Percentiles rank a stretch among this genome's conserved stretches.
Conservation (phyloP, 306 rosid species). For the Potentilla sterilis region DNA sequence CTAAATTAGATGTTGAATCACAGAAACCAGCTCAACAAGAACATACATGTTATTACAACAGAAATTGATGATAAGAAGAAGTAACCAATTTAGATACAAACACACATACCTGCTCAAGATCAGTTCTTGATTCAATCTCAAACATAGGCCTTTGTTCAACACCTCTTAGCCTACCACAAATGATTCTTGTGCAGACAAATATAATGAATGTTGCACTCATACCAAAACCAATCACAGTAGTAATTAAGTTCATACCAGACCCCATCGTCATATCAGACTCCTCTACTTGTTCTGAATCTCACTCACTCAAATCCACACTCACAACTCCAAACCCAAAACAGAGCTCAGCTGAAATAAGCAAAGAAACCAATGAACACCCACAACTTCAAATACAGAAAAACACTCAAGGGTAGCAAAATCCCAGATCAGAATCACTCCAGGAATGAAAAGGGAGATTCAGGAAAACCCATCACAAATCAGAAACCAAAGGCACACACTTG, state of each 20-base stretch:
- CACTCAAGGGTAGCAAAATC: constrained; percentile 15
- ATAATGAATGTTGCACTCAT: constrained; percentile 93
- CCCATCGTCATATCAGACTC: constrained; percentile 36
- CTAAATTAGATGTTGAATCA: constrained; percentile 18
- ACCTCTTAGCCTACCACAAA: constrained; percentile 75
- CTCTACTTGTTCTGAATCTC: constrained; percentile 3
- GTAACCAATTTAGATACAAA: constrained; percentile 14
- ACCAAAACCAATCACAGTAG: constrained; percentile 84
- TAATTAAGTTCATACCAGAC: constrained; percentile 59
- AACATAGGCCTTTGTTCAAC: constrained; percentile 45
- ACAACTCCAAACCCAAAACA: constrained; percentile 1
- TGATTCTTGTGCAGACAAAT: constrained; percentile 89
- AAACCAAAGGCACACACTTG: constrained; percentile 17
- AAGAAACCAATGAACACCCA: constrained; percentile 26
- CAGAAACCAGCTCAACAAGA: not conserved
- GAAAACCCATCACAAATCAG: constrained; percentile 8
- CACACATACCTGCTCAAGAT: constrained; percentile 69
- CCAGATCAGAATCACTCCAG: constrained; percentile 29
- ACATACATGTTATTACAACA: not conserved
- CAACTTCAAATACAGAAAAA: constrained; percentile 17
- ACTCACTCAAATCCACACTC: constrained; percentile 22
- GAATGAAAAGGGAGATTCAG: constrained; percentile 24
- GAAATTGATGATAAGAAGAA: not conserved
- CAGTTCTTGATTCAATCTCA: constrained; percentile 61
- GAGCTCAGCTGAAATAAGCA: not conserved